phyloP scores from a whole-genome alignment of 1,284 basidiomycete species.

The Ustilago loliicola region DNA sequence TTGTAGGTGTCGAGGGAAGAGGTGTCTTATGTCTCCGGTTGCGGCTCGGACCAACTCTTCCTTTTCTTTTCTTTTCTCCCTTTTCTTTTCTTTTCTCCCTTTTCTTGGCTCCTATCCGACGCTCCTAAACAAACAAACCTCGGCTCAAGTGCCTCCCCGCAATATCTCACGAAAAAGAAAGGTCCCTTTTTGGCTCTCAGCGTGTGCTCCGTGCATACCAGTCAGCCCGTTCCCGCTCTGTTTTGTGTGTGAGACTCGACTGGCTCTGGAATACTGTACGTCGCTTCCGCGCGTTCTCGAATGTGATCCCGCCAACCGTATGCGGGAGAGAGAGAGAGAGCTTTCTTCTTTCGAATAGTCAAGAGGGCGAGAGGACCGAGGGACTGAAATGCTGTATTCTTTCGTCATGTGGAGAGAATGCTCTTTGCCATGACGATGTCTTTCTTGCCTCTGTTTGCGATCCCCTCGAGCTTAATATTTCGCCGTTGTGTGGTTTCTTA shows the following conservation, averaged over 20 bases:
- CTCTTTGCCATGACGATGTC: background rate
- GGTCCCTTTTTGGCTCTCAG: background rate
- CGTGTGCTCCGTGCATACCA: constrained; percentile 5
- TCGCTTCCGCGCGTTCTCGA: background rate
- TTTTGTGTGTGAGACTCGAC: no score
- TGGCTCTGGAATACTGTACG: no score
- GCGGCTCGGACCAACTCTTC: constrained; percentile 24
- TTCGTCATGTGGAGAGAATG: constrained; percentile 2
- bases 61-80: constrained; percentile 1
- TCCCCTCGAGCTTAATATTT: background rate
- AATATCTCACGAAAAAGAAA: background rate
- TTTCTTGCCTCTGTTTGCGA: background rate
- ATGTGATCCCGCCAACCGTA: background rate
- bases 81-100: background rate
- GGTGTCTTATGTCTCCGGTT: constrained; percentile 1
- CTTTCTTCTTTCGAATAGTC: background rate
- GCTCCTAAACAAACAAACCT: background rate
- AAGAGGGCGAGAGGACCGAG: no score
- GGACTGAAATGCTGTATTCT: no score
- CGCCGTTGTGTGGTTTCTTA: background rate
- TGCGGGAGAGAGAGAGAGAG: background rate
- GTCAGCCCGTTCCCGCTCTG: background rate
- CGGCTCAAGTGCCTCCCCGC: constrained; percentile 4
- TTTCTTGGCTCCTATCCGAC: background rate
- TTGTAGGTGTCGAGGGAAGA: background rate